Evolutionary conservation across 1,139 yeast species (phyloP).

Genomic region (Trichomonascaceae sp.): DNA sequence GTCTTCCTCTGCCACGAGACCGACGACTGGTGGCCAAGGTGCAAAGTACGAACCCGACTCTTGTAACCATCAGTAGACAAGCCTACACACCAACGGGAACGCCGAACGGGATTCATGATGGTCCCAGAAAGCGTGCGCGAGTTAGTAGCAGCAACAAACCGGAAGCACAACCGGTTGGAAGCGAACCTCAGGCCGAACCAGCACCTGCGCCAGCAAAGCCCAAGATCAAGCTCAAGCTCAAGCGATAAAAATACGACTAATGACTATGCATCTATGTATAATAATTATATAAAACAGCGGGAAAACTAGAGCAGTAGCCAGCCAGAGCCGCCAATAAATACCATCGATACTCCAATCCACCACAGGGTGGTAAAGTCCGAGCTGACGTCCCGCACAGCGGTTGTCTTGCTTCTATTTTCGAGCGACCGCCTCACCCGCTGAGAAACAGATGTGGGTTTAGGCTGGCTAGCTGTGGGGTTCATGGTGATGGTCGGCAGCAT

Average conservation of each 20-base stretch:
- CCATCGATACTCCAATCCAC: constrained; percentile 33
- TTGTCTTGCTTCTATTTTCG: constrained; percentile 70
- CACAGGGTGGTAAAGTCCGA: constrained; percentile 39
- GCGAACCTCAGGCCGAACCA: no score
- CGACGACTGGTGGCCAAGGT: constrained; percentile 50
- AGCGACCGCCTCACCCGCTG: constrained; percentile 31
- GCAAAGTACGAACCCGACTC: neutral
- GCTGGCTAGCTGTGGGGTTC: constrained; percentile 54
- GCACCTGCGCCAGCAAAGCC: neutral
- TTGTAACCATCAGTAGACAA: no score
- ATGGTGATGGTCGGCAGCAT: constrained; percentile 89
- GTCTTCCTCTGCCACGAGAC: constrained; percentile 53
- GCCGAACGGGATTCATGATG: no score
- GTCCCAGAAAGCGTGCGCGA: no score
- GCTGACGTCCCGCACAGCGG: constrained; percentile 41
- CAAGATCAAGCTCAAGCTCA: constrained; percentile 5
- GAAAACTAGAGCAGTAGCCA: constrained; percentile 16
- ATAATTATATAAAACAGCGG: neutral
- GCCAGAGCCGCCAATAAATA: constrained; percentile 31
- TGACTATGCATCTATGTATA: neutral
- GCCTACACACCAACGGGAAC: no score
- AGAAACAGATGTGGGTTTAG: constrained; percentile 19
- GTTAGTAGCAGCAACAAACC: no score
- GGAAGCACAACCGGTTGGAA: no score
- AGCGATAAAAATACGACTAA: neutral